Percentiles rank a stretch among this genome's conserved stretches.
Conservation (phyloP, 192 early-diverging fungal species). For the Rhizophagus prolifer region DNA sequence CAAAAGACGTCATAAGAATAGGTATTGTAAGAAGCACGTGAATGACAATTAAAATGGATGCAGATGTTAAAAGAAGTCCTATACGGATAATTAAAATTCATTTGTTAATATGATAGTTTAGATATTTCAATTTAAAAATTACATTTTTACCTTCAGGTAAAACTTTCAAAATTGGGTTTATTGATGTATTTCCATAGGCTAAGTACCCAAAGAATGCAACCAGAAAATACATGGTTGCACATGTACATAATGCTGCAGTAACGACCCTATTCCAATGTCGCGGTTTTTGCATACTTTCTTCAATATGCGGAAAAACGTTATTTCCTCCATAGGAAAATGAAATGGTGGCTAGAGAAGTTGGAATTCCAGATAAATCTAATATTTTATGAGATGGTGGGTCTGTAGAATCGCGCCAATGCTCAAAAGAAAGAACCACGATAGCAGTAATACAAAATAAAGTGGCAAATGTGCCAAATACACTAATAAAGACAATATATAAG, state of each 20-base stretch:
- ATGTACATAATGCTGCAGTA: conserved; percentile 58
- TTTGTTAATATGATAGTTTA: not conserved
- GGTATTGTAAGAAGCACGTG: conserved; percentile 84
- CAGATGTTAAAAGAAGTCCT: not conserved
- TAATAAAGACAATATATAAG: conserved; percentile 42
- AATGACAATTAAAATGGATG: conserved; percentile 70
- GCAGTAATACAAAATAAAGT: conserved; percentile 71
- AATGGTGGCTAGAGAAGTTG: conserved; percentile 75
- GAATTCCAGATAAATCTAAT: conserved; percentile 69
- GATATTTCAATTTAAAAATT: not conserved
- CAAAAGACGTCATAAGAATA: conserved; percentile 70
- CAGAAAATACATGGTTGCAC: conserved; percentile 67
- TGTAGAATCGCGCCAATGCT: conserved; percentile 38
- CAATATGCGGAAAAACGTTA: conserved; percentile 81
- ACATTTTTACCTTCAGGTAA: conserved; percentile 56
- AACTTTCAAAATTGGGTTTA: conserved; percentile 69
- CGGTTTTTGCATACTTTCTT: conserved; percentile 76
- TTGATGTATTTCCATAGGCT: conserved; percentile 66
- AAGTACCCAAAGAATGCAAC: conserved; percentile 72
- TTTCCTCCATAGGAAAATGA: conserved; percentile 84
- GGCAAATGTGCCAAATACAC: conserved; percentile 72
- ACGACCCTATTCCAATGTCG: conserved; percentile 68
- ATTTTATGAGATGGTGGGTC: conserved; percentile 44
- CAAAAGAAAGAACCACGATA: conserved; percentile 61
- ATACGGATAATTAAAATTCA: not conserved